Conservation (phyloP, 371 early-diverging fungal genomes). For the Lichtheimia hyalospora region DNA sequence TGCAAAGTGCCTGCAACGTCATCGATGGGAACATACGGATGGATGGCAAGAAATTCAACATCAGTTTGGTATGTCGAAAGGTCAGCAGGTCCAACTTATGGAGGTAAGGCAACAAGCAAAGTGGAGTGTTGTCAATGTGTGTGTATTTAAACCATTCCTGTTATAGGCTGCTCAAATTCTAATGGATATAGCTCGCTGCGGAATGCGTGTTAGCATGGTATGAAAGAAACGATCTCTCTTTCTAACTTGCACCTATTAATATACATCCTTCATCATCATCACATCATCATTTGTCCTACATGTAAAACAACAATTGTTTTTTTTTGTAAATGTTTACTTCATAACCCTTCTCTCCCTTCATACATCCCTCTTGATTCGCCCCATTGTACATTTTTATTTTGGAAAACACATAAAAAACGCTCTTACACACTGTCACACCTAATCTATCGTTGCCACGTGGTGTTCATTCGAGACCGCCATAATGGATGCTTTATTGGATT, state of each 20-base stretch:
- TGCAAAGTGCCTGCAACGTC: conserved; percentile 36
- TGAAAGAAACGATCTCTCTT: conserved; percentile 10
- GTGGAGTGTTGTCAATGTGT: neutral
- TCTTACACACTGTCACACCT: neutral
- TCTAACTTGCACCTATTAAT: neutral
- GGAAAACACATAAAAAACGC: conserved; percentile 4
- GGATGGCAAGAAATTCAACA: conserved; percentile 23
- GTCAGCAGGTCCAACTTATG: conserved; percentile 47
- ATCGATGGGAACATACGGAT: conserved; percentile 40
- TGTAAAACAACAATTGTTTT: too few species aligned
- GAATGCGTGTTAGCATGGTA: conserved; percentile 41
- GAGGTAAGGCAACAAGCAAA: conserved; percentile 29
- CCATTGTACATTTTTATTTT: neutral
- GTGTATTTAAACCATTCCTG: neutral
- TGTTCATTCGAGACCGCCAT: too few species aligned
- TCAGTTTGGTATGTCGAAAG: conserved; percentile 28
- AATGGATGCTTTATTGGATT: too few species aligned
- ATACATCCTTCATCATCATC: too few species aligned
- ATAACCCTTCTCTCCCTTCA: too few species aligned
- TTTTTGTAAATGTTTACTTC: too few species aligned
- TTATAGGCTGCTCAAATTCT: conserved; percentile 51
- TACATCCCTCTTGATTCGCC: too few species aligned
- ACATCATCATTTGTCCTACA: too few species aligned
- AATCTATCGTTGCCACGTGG: too few species aligned
- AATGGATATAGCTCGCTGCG: conserved; percentile 51